phyloP scores from a whole-genome alignment of 228 moss, liverwort and hornwort species.

The Sphagnum fallax region DNA sequence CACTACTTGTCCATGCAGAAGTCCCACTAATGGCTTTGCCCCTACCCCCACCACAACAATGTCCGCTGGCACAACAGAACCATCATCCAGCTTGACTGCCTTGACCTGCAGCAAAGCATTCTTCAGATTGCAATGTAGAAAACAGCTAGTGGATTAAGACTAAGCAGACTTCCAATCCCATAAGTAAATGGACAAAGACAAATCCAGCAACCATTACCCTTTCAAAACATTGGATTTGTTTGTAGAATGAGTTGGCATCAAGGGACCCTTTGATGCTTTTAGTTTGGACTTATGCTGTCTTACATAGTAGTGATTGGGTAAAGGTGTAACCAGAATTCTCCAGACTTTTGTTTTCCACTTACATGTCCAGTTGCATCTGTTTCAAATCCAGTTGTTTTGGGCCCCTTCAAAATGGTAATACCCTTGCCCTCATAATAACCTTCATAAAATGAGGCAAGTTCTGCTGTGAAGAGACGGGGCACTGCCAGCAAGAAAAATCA shows the following conservation, averaged over 20 bases:
- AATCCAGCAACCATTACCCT: no score
- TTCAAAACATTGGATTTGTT: no score
- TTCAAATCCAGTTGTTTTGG: slow-evolving; percentile 37
- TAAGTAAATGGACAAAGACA: no score
- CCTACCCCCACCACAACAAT: slow-evolving; percentile 96
- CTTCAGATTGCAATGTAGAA: not conserved
- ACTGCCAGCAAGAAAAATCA: slow-evolving; percentile 15
- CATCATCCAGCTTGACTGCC: slow-evolving; percentile 65
- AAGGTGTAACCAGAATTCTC: no score
- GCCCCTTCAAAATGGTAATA: slow-evolving; percentile 32
- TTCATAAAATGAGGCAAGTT: slow-evolving; percentile 47
- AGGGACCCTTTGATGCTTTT: no score
- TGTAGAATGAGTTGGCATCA: no score
- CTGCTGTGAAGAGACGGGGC: slow-evolving; percentile 43
- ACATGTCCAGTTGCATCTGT: slow-evolving; percentile 31
- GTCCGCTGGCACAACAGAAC: slow-evolving; percentile 52
- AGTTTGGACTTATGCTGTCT: no score
- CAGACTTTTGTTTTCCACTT: not conserved
- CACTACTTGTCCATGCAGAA: slow-evolving; percentile 77
- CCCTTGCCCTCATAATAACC: slow-evolving; percentile 37
- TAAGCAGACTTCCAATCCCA: no score
- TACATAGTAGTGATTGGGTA: no score
- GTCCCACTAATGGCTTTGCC: slow-evolving; percentile 54
- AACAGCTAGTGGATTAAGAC: no score
- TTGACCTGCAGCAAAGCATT: slow-evolving; percentile 46